Conservation (phyloP, 192 early-diverging fungal genomes). For the Paraglomus occultum region DNA sequence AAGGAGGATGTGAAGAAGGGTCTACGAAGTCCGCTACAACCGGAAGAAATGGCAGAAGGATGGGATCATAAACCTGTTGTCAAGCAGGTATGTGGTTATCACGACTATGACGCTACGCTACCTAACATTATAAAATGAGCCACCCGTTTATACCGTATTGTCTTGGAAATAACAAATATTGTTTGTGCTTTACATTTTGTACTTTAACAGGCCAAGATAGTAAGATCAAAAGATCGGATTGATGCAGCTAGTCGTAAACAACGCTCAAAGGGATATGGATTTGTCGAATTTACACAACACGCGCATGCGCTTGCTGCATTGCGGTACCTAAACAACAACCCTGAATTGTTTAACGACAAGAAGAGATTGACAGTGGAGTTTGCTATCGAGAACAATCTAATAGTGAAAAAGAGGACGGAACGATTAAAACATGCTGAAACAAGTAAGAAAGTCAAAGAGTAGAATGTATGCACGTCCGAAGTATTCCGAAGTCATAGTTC, state of each 20-base stretch:
- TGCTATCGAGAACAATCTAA: constrained; percentile 82
- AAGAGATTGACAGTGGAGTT: constrained; percentile 87
- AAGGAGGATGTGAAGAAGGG: constrained; percentile 70
- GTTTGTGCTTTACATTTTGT: no score
- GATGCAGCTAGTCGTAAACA: constrained; percentile 67
- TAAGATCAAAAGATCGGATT: constrained; percentile 55
- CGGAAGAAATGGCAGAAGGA: constrained; percentile 61
- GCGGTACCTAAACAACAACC: constrained; percentile 86
- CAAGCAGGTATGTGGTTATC: constrained; percentile 52
- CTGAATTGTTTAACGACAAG: constrained; percentile 60
- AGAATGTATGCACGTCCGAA: background rate
- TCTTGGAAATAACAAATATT: no score
- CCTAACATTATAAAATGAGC: no score
- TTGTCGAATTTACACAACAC: constrained; percentile 87
- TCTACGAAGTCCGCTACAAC: constrained; percentile 49
- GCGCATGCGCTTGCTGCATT: constrained; percentile 91
- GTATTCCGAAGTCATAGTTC: background rate
- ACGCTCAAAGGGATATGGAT: constrained; percentile 86
- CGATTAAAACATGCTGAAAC: constrained; percentile 9
- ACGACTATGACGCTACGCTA: no score
- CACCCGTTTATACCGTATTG: no score
- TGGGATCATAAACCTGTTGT: constrained; percentile 62
- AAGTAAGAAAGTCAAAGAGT: background rate
- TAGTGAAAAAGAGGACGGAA: constrained; percentile 65
- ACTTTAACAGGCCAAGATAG: constrained; percentile 17